phyloP scores from a whole-genome alignment of 768 basidiomycete genomes.

The Leccinum boreale region DNA sequence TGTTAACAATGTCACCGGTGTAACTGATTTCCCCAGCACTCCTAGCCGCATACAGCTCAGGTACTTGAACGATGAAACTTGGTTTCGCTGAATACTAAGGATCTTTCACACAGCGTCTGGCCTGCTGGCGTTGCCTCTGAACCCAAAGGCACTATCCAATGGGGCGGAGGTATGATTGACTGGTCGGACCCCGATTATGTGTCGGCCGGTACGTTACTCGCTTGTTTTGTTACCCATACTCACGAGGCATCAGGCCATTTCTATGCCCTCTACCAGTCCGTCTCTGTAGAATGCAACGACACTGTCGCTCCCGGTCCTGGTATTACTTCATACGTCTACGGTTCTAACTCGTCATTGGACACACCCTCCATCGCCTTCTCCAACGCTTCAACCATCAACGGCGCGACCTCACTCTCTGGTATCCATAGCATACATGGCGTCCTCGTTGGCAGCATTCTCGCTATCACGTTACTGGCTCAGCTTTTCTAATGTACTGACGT shows the following conservation, averaged over 20 bases:
- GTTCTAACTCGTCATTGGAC: constrained; percentile 47
- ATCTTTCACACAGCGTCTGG: constrained; percentile 52
- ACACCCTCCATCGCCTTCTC: constrained; percentile 56
- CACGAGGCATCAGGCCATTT: constrained; percentile 52
- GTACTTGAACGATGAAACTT: constrained; percentile 30
- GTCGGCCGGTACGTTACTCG: constrained; percentile 46
- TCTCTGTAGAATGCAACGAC: constrained; percentile 64
- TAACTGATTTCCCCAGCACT: constrained; percentile 67
- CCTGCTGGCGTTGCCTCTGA: constrained; percentile 68
- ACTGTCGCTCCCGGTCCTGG: constrained; percentile 39
- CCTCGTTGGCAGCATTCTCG: constrained; percentile 12
- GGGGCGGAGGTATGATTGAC: constrained; percentile 83
- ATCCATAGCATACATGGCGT: constrained; percentile 10
- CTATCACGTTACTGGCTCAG: constrained; percentile 14
- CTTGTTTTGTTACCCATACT: background rate
- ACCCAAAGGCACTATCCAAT: constrained; percentile 67
- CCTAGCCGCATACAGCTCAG: constrained; percentile 81
- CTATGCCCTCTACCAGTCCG: constrained; percentile 58
- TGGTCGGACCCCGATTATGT: constrained; percentile 78
- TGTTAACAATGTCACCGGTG: constrained; percentile 47
- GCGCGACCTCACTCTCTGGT: constrained; percentile 18
- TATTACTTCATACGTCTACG: constrained; percentile 65
- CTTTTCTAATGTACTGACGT: constrained; percentile 16
- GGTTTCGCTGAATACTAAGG: constrained; percentile 2
- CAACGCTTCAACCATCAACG: constrained; percentile 55